Base-by-base conservation (phyloP, 805 yeast genomes). In the Nakazawaea ishiwadae region DNA sequence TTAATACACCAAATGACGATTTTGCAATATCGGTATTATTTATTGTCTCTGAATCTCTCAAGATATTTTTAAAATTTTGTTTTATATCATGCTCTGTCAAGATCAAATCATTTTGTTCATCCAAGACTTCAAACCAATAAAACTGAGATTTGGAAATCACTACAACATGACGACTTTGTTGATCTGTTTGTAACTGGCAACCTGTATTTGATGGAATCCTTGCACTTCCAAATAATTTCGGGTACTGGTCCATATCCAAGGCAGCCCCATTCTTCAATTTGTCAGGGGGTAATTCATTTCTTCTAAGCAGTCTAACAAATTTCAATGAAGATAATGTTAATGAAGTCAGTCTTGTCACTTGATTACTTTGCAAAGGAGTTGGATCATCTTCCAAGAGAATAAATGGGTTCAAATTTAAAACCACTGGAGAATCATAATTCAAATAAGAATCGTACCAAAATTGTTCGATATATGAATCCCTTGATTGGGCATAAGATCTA, bases 41-140 rank as follows among this genome's bases (percentile, higher is more conserved):
- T 0, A 78, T 71, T 21, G 56, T 54, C 46, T 67, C 65, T 10
- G 93, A 85, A 60, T 89, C 97, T 41, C 74, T 76, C 33, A 89
- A 71, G 44, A 89, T 86, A 9, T 87, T 75, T 45, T 81, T 77
- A 55, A 84, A 78, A 61, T 87, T 88, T 56, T 80, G 68, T 42
- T 77, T 80, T 50, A 89, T 70, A 57, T 87, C 95, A 42, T 75
- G 77, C 54, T 87, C 91, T 1, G 82, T 71, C 55, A 89, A 67
- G 36, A 88, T 71, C 47, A 89, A 68, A 54, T 85, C 81, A 56
- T 84, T 78, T 48, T 79, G 65, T 37, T 71, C 69, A 60, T 88
- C 95, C 51, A 89, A 66, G 1, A 89, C 97, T 56, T 89, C 96
- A 58, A 89, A 89, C 96, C 96, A 89, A 63, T 89, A 89, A 60